phyloP scores from a whole-genome alignment of 495 filamentous ascomycete species.

The Neurospora pannonica region DNA sequence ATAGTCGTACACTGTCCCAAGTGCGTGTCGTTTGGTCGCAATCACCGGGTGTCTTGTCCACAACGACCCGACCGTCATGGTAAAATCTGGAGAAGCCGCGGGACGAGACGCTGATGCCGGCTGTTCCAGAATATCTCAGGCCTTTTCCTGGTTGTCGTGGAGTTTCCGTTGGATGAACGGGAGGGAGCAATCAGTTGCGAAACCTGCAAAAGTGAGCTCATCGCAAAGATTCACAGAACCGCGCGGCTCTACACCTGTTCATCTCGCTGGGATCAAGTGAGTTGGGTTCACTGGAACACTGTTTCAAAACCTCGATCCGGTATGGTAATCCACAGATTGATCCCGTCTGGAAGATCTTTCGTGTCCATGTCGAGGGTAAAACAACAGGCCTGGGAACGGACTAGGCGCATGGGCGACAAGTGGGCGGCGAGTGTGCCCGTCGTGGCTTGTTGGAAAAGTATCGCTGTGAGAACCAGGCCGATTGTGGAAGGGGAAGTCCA shows the following conservation, averaged over 20 bases:
- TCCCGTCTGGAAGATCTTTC: neutral
- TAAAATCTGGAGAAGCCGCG: neutral
- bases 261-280: neutral
- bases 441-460: too few relatives aligned
- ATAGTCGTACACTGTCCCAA: neutral
- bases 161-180: neutral
- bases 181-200: neutral
- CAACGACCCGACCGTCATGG: neutral
- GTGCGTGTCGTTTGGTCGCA: neutral
- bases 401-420: too few relatives aligned
- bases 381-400: too few relatives aligned
- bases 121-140: neutral
- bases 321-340: neutral
- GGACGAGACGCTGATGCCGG: neutral
- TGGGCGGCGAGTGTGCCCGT: too few relatives aligned
- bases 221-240: neutral
- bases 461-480: too few relatives aligned
- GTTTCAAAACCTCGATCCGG: neutral
- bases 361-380: neutral
- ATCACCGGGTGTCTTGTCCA: neutral
- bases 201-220: neutral
- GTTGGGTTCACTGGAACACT: neutral
- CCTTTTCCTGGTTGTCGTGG: neutral
- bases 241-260: neutral
- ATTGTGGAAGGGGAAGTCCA: too few relatives aligned